Conservation (phyloP, 2,329 filamentous ascomycete genomes). For the Colletotrichum theobromicola region DNA sequence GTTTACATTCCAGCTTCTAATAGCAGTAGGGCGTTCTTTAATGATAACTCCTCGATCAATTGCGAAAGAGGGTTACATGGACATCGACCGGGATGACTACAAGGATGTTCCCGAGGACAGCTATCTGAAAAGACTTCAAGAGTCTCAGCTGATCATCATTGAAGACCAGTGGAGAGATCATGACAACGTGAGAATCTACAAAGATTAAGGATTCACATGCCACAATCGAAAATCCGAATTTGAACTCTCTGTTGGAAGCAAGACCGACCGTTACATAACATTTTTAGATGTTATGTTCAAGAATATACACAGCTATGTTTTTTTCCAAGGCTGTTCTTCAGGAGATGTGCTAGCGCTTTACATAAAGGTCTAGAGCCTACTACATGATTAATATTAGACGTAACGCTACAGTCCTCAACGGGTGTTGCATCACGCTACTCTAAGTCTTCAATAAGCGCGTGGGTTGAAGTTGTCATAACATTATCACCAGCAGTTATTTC, state of each 20-base stretch:
- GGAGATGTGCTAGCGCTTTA: neutral
- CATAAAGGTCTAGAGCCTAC: neutral
- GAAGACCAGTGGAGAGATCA: constrained; percentile 40
- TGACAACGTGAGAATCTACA: neutral
- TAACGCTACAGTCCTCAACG: neutral
- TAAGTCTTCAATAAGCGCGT: neutral
- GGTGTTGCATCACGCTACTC: neutral
- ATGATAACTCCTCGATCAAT: constrained; percentile 42
- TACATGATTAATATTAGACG: neutral
- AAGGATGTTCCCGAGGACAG: constrained; percentile 33
- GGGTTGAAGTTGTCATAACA: neutral
- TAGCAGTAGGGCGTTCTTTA: constrained; percentile 38
- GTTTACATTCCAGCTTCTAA: neutral
- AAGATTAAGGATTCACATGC: neutral
- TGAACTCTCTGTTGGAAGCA: neutral
- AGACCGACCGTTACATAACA: neutral
- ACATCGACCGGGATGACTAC: constrained; percentile 43
- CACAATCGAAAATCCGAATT: neutral
- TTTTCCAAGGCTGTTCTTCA: neutral
- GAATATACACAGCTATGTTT: neutral
- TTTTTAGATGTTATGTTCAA: neutral
- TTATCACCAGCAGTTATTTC: neutral
- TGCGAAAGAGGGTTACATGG: constrained; percentile 44
- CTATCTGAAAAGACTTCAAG: constrained; percentile 42
- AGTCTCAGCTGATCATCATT: constrained; percentile 43